Conservation (phyloP, 768 basidiomycete species). For the Nidularia sp. region DNA sequence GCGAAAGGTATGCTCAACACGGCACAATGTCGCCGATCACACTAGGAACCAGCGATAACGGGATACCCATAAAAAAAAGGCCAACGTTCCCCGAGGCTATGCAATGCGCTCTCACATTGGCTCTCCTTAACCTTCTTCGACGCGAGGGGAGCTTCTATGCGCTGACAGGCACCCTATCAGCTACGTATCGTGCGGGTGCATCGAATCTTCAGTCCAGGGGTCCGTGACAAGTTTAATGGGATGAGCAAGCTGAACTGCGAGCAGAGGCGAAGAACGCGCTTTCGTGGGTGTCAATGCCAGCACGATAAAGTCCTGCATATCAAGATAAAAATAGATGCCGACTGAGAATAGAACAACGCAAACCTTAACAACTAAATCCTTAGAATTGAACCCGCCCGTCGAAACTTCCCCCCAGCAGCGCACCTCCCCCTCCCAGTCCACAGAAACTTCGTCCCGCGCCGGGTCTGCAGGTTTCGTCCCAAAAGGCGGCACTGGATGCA, state of each 20-base stretch:
- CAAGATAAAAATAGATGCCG: no score
- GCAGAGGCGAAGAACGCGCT: slow-evolving; percentile 35
- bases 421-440: slow-evolving; percentile 57
- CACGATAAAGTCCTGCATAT: slow-evolving; percentile 49
- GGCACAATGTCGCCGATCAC: no score
- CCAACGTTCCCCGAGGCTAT: no score
- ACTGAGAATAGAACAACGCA: no score
- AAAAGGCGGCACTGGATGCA: slow-evolving; percentile 31
- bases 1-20: no score
- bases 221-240: slow-evolving; percentile 56
- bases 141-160: not conserved
- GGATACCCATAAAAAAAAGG: no score
- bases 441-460: slow-evolving; percentile 22
- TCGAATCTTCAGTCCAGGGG: slow-evolving; percentile 33
- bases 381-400: slow-evolving; percentile 40
- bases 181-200: slow-evolving; percentile 33
- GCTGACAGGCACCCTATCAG: not conserved
- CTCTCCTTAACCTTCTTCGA: no score
- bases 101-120: no score
- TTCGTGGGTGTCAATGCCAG: slow-evolving; percentile 42
- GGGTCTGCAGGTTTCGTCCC: slow-evolving; percentile 2
- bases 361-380: slow-evolving; percentile 47
- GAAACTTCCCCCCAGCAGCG: slow-evolving; percentile 32
- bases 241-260: slow-evolving; percentile 38
- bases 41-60: no score